Conservation (phyloP, 441 rosid genomes). For the Corymbia calophylla region DNA sequence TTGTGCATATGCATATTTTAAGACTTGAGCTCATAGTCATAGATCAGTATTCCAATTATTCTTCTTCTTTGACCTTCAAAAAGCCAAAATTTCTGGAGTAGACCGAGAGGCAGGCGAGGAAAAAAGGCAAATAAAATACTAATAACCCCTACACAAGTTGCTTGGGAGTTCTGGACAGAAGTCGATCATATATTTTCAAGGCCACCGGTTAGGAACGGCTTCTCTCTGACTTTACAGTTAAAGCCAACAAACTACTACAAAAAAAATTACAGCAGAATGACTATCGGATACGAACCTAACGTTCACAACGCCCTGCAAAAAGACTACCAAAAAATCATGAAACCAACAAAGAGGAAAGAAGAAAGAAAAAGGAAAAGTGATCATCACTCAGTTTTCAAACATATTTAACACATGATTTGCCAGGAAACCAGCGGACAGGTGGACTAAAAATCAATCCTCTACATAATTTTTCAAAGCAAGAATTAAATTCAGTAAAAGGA, state of each 20-base stretch:
- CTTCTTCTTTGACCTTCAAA: background rate
- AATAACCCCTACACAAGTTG: background rate
- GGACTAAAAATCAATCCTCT: background rate
- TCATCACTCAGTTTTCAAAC: background rate
- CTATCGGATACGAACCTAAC: background rate
- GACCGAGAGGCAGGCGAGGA: background rate
- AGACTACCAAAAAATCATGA: background rate
- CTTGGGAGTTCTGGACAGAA: background rate
- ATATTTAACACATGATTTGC: background rate
- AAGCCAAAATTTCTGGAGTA: background rate
- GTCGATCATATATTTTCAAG: conserved; percentile 10
- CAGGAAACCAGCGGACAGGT: background rate
- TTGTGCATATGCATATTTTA: background rate
- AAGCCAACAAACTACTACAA: background rate
- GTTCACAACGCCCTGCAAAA: background rate
- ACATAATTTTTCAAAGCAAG: background rate
- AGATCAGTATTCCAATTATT: background rate
- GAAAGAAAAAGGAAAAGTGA: background rate
- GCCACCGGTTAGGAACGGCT: conserved; percentile 10
- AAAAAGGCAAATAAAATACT: background rate
- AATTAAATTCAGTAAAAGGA: background rate
- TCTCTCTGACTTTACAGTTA: conserved; percentile 5
- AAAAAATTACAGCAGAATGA: background rate
- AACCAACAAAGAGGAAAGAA: conserved; percentile 1
- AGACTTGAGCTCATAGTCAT: background rate